Conservation (phyloP, 1,284 basidiomycete species). For the Amylostereum chailletii region DNA sequence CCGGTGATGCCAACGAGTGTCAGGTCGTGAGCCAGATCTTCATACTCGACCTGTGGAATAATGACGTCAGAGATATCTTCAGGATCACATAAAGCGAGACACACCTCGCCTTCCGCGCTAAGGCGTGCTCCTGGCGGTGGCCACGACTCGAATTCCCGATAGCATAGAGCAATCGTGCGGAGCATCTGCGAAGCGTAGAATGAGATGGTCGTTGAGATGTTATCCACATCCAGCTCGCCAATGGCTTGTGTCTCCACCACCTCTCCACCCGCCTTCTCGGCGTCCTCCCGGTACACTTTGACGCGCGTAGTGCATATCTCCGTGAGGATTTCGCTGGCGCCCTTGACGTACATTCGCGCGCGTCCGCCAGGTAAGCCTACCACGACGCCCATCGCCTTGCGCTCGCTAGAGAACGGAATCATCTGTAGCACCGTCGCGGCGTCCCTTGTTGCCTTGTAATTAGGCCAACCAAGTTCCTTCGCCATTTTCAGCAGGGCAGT, state of each 20-base stretch:
- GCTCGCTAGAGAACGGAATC: conserved; percentile 92
- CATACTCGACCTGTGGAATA: conserved; percentile 57
- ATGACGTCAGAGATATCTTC: not conserved
- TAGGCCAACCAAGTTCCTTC: conserved; percentile 77
- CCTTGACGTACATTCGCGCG: conserved; percentile 84
- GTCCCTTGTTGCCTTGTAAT: conserved; percentile 68
- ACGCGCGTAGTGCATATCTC: conserved; percentile 70
- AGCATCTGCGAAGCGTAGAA: conserved; percentile 96
- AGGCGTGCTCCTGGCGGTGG: conserved; percentile 52
- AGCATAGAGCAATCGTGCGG: conserved; percentile 89
- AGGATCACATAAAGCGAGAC: conserved; percentile 10
- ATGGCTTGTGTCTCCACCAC: conserved; percentile 55
- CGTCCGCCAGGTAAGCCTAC: conserved; percentile 49
- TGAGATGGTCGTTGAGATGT: conserved; percentile 86
- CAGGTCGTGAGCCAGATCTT: conserved; percentile 63
- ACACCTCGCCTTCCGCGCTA: conserved; percentile 48
- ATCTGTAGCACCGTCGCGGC: conserved; percentile 72
- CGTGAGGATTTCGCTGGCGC: conserved; percentile 88
- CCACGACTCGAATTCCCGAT: conserved; percentile 83
- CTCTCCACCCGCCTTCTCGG: conserved; percentile 27
- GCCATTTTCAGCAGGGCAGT: conserved; percentile 87
- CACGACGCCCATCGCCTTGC: conserved; percentile 96
- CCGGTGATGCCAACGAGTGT: conserved; percentile 85
- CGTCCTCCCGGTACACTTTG: conserved; percentile 42
- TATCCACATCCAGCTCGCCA: conserved; percentile 59